Percentiles rank a stretch among this genome's conserved stretches.
Evolutionary conservation across 2,329 filamentous ascomycete genomes (phyloP).

Genomic region (Orbilia brochopaga): DNA sequence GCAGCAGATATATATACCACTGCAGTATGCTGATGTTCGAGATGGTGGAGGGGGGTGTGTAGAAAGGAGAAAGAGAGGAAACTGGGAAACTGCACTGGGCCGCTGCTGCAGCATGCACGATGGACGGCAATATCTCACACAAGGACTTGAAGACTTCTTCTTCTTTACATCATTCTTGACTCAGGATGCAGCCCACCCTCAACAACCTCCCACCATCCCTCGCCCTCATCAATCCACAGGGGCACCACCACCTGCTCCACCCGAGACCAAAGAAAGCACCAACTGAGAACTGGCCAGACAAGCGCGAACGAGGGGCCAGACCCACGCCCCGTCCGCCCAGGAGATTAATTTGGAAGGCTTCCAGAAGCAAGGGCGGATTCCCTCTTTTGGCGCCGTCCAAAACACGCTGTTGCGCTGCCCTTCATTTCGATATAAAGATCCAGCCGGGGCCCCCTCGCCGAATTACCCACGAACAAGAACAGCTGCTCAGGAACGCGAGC

Average conservation of each 20-base stretch:
- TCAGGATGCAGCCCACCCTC: neutral
- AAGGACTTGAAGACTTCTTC: too few relatives aligned
- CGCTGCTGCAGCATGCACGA: neutral
- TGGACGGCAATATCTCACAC: too few relatives aligned
- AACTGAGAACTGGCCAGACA: constrained; percentile 11
- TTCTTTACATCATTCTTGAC: constrained; percentile 2
- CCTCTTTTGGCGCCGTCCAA: constrained; percentile 39
- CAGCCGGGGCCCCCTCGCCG: constrained; percentile 13
- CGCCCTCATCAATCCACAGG: constrained; percentile 8
- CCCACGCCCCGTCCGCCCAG: constrained; percentile 8
- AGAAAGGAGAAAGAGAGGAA: constrained; percentile 22
- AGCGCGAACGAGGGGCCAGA: constrained; percentile 24
- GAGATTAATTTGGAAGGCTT: constrained; percentile 52
- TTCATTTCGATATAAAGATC: constrained; percentile 29
- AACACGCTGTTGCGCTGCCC: constrained; percentile 40
- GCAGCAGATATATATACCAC: constrained; percentile 46
- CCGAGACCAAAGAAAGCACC: neutral
- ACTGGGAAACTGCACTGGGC: neutral
- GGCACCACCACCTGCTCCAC: neutral
- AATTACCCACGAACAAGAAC: constrained; percentile 4
- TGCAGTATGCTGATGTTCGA: neutral
- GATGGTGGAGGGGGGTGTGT: neutral
- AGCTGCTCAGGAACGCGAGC: neutral
- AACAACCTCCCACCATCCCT: too few relatives aligned
- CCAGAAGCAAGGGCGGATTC: constrained; percentile 51